Conservation (phyloP, 2,329 filamentous ascomycete species). For the Nemania serpens region DNA sequence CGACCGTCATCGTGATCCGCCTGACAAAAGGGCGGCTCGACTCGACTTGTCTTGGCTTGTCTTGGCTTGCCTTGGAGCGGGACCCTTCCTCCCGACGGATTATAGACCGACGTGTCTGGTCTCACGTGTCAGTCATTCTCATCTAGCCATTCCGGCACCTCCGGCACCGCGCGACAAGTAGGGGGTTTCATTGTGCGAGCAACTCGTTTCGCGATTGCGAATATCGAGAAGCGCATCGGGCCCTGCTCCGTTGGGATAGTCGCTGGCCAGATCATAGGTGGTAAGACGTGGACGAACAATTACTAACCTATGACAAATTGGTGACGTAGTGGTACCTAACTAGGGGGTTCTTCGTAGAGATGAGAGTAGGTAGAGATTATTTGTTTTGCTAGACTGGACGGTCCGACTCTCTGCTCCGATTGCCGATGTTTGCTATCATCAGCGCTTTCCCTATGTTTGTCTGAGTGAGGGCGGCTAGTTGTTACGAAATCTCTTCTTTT, state of each 20-base stretch:
- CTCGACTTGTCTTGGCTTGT: not conserved
- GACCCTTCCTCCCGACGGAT: not conserved
- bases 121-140: slow-evolving; percentile 12
- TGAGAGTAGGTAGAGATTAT: not conserved
- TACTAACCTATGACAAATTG: slow-evolving; percentile 24
- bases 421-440: not conserved
- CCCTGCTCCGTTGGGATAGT: not conserved
- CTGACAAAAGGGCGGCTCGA: not conserved
- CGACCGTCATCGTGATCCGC: not conserved
- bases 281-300: slow-evolving; percentile 1
- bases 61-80: not conserved
- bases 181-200: slow-evolving; percentile 11
- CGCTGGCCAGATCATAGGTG: not conserved
- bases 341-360: not conserved
- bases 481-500: not conserved
- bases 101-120: slow-evolving; percentile 17
- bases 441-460: not conserved
- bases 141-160: slow-evolving; percentile 14
- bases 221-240: not conserved
- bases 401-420: no score
- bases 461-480: not conserved
- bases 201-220: not conserved
- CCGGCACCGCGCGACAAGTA: slow-evolving; percentile 13
- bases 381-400: not conserved
- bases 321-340: not conserved